Evolutionary conservation across 2,329 filamentous ascomycete species (phyloP).

Genomic region (Hypoxylon sp.): DNA sequence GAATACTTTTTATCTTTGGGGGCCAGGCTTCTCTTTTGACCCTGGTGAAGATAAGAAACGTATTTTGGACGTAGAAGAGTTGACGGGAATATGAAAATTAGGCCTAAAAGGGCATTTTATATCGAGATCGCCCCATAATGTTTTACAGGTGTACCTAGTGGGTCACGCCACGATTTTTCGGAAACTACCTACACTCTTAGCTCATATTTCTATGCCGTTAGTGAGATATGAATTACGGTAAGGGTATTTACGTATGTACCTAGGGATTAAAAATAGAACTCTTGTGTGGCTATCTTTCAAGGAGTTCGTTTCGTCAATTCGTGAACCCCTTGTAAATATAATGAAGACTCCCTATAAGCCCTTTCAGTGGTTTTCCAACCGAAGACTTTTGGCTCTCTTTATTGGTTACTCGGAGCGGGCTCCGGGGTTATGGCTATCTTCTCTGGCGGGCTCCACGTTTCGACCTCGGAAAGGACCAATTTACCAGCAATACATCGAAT

Average conservation of each 20-base stretch:
- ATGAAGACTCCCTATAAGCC: conserved; percentile 11
- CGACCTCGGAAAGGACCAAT: conserved; percentile 18
- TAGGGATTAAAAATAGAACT: not conserved
- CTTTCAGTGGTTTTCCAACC: conserved; percentile 7
- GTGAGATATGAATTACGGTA: not conserved
- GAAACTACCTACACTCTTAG: not conserved
- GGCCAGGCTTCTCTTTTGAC: not conserved
- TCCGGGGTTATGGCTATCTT: conserved; percentile 24
- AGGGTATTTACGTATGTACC: not conserved
- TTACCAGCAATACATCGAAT: conserved; percentile 7
- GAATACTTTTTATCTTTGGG: no score
- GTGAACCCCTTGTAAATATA: conserved; percentile 1
- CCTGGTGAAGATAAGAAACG: not conserved
- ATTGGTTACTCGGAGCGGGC: conserved; percentile 41
- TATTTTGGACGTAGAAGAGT: not conserved
- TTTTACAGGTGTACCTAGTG: not conserved
- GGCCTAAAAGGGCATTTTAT: not conserved
- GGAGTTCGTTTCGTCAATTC: conserved; percentile 9
- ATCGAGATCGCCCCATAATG: not conserved
- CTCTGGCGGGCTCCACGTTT: conserved; percentile 31
- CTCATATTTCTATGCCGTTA: not conserved
- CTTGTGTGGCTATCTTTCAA: no score
- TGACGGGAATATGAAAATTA: not conserved
- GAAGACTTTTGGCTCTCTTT: conserved; percentile 11
- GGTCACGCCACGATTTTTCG: not conserved